phyloP scores from a whole-genome alignment of 1,284 basidiomycete genomes.

The Cryptococcus neoformans region DNA sequence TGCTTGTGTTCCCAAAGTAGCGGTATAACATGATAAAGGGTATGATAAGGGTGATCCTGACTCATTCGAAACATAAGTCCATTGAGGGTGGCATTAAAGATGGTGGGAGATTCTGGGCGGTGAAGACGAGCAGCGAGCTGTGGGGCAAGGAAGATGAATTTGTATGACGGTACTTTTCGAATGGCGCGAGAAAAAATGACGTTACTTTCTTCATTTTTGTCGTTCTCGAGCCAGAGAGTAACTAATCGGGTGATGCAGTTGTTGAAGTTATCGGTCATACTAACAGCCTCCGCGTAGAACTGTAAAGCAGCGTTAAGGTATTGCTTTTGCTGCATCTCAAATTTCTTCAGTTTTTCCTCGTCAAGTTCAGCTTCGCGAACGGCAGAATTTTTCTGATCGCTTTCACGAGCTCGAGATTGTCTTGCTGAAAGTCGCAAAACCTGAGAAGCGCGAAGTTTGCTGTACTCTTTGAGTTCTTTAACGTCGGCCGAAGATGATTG shows the following conservation, averaged over 20 bases:
- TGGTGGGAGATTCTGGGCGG: conserved; percentile 44
- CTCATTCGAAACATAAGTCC: conserved; percentile 71
- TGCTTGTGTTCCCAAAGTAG: conserved; percentile 34
- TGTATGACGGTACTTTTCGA: conserved; percentile 70
- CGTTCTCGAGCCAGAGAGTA: conserved; percentile 76
- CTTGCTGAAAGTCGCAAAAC: not conserved
- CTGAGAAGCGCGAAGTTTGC: not conserved
- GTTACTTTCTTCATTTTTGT: conserved; percentile 58
- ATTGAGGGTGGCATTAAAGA: conserved; percentile 65
- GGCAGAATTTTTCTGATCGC: too few species aligned
- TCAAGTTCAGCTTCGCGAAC: not conserved
- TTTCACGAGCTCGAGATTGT: not conserved
- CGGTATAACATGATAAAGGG: conserved; percentile 84
- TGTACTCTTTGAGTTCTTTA: conserved; percentile 64
- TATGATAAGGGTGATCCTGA: conserved; percentile 90
- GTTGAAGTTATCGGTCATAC: conserved; percentile 67
- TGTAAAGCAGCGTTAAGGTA: conserved; percentile 73
- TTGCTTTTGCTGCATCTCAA: conserved; percentile 58
- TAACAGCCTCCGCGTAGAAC: conserved; percentile 77
- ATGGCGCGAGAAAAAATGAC: conserved; percentile 51
- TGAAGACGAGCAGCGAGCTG: conserved; percentile 86
- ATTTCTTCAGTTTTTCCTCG: conserved; percentile 55
- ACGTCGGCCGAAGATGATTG: conserved; percentile 69
- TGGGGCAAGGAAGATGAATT: conserved; percentile 85
- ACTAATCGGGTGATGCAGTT: conserved; percentile 75